Percentiles rank a stretch among this genome's conserved stretches.
These are phyloP conservation scores for Gymnopus androsaceus DNA, from an alignment of 1,284 basidiomycete species.

Conservation along the genomic window DNA sequence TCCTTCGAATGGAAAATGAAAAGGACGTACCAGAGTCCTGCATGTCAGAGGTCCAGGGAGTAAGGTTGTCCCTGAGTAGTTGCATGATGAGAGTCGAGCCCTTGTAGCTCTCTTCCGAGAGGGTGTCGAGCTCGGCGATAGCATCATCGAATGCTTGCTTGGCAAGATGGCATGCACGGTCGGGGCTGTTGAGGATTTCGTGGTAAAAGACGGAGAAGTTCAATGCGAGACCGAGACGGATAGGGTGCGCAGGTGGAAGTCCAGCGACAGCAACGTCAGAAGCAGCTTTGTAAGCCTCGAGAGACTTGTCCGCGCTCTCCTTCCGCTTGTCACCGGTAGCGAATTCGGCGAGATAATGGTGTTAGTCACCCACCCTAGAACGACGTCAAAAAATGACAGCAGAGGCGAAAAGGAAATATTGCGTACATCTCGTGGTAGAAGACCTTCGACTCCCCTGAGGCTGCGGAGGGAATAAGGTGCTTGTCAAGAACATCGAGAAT, in stretches of 20 bases:
- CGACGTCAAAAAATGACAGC: background rate
- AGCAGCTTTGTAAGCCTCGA: conserved; percentile 99
- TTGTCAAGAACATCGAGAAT: conserved; percentile 98
- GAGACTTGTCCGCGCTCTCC: conserved; percentile 97
- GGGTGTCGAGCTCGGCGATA: conserved; percentile 98
- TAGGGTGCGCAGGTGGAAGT: conserved; percentile 98
- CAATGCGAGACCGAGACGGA: conserved; percentile 97
- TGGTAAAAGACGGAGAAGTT: conserved; percentile 99
- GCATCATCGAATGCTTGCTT: conserved; percentile 99
- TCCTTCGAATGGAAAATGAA: background rate
- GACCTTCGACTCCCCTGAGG: conserved; percentile 98
- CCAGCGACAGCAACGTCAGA: conserved; percentile 98
- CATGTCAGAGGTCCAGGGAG: conserved; percentile 98
- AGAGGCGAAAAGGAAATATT: conserved; percentile 6
- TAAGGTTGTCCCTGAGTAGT: conserved; percentile 97
- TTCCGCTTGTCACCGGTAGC: conserved; percentile 99
- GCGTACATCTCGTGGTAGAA: conserved; percentile 99
- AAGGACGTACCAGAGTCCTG: conserved; percentile 73
- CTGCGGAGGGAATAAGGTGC: conserved; percentile 98
- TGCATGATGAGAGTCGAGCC: conserved; percentile 99
- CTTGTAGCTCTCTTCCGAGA: conserved; percentile 99
- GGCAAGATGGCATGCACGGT: conserved; percentile 98
- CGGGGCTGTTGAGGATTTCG: conserved; percentile 99
- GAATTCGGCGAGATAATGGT: conserved; percentile 99
- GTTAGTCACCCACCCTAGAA: conserved; percentile 98